Evolutionary conservation across 169 alveolate genomes (phyloP).

Genomic region (Plasmodium yoelii): DNA sequence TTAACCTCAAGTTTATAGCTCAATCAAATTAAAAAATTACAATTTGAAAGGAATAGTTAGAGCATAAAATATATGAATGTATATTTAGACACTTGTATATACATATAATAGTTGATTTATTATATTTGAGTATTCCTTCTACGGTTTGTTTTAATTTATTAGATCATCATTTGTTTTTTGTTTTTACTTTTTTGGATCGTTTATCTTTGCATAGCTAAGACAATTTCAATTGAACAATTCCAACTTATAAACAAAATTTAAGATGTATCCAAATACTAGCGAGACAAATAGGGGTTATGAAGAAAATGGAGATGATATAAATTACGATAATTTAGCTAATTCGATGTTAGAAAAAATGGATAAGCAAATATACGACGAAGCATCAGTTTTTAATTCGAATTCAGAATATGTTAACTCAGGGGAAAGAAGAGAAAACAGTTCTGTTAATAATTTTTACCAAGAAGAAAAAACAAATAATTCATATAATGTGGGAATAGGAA

Average conservation of each 20-base stretch:
- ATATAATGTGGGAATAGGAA: not conserved
- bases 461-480: not conserved
- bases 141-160: too few species aligned
- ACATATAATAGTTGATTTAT: not conserved
- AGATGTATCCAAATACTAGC: slow-evolving; percentile 4
- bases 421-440: not conserved
- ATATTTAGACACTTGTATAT: not conserved
- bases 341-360: slow-evolving; percentile 59
- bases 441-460: not conserved
- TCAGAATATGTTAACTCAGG: slow-evolving; percentile 4
- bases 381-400: not conserved
- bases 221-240: not conserved
- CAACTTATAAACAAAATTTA: slow-evolving; percentile 8
- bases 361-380: slow-evolving; percentile 57
- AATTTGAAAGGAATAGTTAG: too few species aligned
- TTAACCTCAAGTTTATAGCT: too few species aligned
- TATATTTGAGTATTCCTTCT: not conserved
- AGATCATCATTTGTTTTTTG: not conserved
- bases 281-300: slow-evolving; percentile 12
- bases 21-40: too few species aligned
- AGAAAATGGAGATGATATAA: slow-evolving; percentile 28
- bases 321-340: slow-evolving; percentile 40
- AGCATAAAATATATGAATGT: not conserved
- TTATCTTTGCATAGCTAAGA: not conserved
- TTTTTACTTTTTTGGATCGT: not conserved